These are phyloP conservation scores for Phytophthora palmivora DNA, from an alignment of 352 stramenopile species.

Conservation along the genomic window DNA sequence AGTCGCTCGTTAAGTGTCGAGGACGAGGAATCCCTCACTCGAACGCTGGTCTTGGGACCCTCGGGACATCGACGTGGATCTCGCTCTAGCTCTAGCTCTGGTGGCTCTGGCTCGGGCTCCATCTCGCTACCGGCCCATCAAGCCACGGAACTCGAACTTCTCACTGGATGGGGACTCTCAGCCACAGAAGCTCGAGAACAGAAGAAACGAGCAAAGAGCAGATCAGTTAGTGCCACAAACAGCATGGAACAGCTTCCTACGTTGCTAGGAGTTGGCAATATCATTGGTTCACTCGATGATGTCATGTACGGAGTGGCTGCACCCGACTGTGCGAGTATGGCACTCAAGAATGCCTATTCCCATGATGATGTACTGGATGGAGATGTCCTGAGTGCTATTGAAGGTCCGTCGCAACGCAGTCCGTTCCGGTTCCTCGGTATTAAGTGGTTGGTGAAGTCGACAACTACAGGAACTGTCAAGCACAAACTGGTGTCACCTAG, in stretches of 20 bases:
- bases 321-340: slow-evolving; percentile 60
- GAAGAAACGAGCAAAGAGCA: slow-evolving; percentile 36
- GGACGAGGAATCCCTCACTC: slow-evolving; percentile 32
- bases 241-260: slow-evolving; percentile 30
- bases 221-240: slow-evolving; percentile 2
- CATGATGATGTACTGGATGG: slow-evolving; percentile 61
- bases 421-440: slow-evolving; percentile 73
- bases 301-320: slow-evolving; percentile 68
- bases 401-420: slow-evolving; percentile 57
- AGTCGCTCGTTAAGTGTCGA: slow-evolving; percentile 30
- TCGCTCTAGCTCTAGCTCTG: slow-evolving; percentile 30
- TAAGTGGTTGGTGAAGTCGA: slow-evolving; percentile 73
- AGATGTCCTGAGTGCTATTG: slow-evolving; percentile 63
- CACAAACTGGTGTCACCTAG: slow-evolving; percentile 47
- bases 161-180: slow-evolving; percentile 42
- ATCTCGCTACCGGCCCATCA: slow-evolving; percentile 32
- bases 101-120: slow-evolving; percentile 21
- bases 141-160: slow-evolving; percentile 39
- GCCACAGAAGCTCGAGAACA: slow-evolving; percentile 37
- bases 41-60: slow-evolving; percentile 12
- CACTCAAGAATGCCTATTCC: slow-evolving; percentile 54
- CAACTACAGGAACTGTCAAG: slow-evolving; percentile 42
- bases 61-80: slow-evolving; percentile 15
- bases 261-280: slow-evolving; percentile 52
- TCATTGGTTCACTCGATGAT: slow-evolving; percentile 58